Conservation (phyloP, 2,329 filamentous ascomycete genomes). For the Colletotrichum horii region DNA sequence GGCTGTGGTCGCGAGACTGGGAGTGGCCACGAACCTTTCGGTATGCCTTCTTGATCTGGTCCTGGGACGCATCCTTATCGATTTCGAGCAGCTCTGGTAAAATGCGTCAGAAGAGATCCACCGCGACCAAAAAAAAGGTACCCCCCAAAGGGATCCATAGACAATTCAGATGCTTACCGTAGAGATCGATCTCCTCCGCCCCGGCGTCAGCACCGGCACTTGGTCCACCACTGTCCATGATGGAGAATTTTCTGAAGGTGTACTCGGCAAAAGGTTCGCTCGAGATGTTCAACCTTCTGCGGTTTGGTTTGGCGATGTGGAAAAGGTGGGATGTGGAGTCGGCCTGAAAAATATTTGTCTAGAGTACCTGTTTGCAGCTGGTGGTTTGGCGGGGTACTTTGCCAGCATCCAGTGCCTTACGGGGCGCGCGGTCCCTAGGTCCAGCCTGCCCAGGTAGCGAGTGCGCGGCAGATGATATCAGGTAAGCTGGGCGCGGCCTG, state of each 20-base stretch:
- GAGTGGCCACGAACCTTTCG: conserved; percentile 70
- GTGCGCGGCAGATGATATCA: not conserved
- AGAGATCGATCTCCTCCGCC: conserved; percentile 61
- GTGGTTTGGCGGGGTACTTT: conserved; percentile 15
- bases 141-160: conserved; percentile 9
- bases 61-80: conserved; percentile 71
- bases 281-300: conserved; percentile 14
- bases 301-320: conserved; percentile 18
- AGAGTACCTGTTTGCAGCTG: not conserved
- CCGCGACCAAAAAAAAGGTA: conserved; percentile 5
- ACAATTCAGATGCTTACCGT: conserved; percentile 50
- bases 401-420: not conserved
- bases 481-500: not conserved
- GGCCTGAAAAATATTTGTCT: conserved; percentile 20
- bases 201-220: conserved; percentile 15
- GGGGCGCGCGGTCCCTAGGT: conserved; percentile 4
- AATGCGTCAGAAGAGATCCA: conserved; percentile 24
- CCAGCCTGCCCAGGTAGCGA: not conserved
- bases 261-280: conserved; percentile 14
- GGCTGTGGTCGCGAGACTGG: not conserved
- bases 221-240: conserved; percentile 25
- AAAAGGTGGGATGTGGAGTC: conserved; percentile 20
- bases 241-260: conserved; percentile 13
- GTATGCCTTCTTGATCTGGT: conserved; percentile 94
- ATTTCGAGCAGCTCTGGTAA: conserved; percentile 78